Conservation (phyloP, 306 rosid genomes). For the Casuarina glauca region DNA sequence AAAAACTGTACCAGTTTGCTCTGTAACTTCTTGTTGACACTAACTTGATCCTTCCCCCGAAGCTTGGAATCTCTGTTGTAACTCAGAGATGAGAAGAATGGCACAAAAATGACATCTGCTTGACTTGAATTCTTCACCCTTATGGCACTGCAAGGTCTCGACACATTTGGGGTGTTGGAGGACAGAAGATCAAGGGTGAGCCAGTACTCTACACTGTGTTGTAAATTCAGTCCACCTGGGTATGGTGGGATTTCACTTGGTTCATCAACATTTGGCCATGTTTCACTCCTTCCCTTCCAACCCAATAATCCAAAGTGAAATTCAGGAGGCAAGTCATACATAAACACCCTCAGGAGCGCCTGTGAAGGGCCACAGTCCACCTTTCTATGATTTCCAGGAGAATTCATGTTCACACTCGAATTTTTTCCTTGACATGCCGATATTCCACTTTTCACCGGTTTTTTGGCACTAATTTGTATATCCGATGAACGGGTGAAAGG, state of each 20-base stretch:
- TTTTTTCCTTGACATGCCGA: constrained; percentile 35
- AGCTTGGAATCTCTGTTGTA: constrained; percentile 83
- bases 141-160: constrained; percentile 54
- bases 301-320: constrained; percentile 88
- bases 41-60: constrained; percentile 58
- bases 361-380: constrained; percentile 39
- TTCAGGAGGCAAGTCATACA: constrained; percentile 91
- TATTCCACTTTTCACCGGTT: constrained; percentile 26
- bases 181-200: constrained; percentile 90
- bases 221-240: constrained; percentile 93
- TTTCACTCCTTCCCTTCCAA: constrained; percentile 78
- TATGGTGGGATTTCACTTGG: constrained; percentile 53
- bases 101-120: constrained; percentile 87
- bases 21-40: constrained; percentile 67
- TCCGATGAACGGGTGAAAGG: constrained; percentile 35
- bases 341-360: constrained; percentile 68
- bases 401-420: constrained; percentile 30
- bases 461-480: constrained; percentile 22
- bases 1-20: constrained; percentile 67
- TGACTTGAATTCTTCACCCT: constrained; percentile 78
- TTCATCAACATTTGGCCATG: constrained; percentile 69
- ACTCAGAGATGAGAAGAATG: constrained; percentile 88
- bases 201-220: constrained; percentile 92
- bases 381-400: constrained; percentile 28
- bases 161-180: constrained; percentile 36